These are phyloP conservation scores for Leavenworthia alabamica DNA, from an alignment of 345 rosid genomes.

Conservation along the genomic window DNA sequence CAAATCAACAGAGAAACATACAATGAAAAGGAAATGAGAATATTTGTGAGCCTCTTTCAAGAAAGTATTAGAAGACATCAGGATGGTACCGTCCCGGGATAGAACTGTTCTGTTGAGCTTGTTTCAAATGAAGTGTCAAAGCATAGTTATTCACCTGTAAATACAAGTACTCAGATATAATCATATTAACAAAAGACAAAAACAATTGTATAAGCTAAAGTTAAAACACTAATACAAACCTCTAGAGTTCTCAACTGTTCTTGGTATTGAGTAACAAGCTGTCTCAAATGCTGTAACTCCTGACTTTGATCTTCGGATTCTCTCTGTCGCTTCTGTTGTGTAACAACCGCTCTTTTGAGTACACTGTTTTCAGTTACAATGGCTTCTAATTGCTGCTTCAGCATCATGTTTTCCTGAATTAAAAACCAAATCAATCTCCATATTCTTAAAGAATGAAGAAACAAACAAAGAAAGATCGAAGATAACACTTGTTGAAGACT, in stretches of 20 bases:
- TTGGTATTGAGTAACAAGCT: conserved; percentile 67
- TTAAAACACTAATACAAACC: conserved; percentile 37
- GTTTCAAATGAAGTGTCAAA: conserved; percentile 61
- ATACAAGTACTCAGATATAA: not conserved
- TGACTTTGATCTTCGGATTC: conserved; percentile 52
- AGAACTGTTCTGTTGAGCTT: conserved; percentile 42
- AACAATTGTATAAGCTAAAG: not conserved
- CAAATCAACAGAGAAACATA: conserved; percentile 11
- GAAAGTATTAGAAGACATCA: conserved; percentile 52
- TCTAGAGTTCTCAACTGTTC: conserved; percentile 77
- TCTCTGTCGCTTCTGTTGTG: conserved; percentile 77
- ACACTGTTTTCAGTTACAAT: conserved; percentile 59
- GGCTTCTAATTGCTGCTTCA: conserved; percentile 67
- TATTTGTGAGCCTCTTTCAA: not conserved
- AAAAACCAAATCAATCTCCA: not conserved
- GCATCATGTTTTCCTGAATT: conserved; percentile 61
- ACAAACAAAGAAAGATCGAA: not conserved
- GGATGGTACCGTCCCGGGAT: conserved; percentile 71
- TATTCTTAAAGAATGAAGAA: not conserved
- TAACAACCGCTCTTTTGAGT: conserved; percentile 72
- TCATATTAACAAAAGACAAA: too few species aligned
- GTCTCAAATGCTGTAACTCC: conserved; percentile 70
- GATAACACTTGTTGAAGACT: conserved; percentile 46
- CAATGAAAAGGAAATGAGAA: not conserved
- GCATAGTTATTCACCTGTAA: conserved; percentile 65